These are phyloP conservation scores for Lactifluus pinguis DNA, from an alignment of 768 basidiomycete genomes.

Conservation along the genomic window DNA sequence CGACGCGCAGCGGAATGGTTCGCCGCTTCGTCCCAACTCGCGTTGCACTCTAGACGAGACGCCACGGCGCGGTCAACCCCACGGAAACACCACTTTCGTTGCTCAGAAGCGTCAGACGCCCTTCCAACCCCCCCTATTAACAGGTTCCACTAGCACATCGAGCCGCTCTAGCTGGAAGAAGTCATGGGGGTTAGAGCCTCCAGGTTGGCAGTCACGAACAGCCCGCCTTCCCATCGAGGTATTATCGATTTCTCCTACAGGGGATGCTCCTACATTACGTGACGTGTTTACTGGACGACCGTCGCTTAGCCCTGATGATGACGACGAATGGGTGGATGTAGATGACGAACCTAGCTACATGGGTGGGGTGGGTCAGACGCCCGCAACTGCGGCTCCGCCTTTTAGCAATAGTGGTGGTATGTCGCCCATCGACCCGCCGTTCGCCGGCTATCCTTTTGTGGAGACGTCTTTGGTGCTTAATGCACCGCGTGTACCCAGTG, in stretches of 20 bases:
- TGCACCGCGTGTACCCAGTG: slow-evolving; percentile 22
- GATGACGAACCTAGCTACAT: slow-evolving; percentile 73
- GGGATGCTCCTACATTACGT: slow-evolving; percentile 39
- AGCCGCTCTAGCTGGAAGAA: slow-evolving; percentile 83
- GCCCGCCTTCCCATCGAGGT: slow-evolving; percentile 70
- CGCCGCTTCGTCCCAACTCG: slow-evolving; percentile 49
- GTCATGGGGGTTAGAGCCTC: slow-evolving; percentile 80
- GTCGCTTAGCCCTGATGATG: slow-evolving; percentile 55
- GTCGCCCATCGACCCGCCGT: slow-evolving; percentile 4
- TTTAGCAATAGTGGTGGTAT: slow-evolving; percentile 11
- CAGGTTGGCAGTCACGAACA: slow-evolving; percentile 66
- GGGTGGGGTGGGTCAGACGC: slow-evolving; percentile 64
- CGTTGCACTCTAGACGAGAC: slow-evolving; percentile 43
- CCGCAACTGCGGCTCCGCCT: slow-evolving; percentile 6
- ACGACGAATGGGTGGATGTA: slow-evolving; percentile 84
- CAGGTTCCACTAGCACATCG: slow-evolving; percentile 34
- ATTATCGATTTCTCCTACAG: slow-evolving; percentile 49
- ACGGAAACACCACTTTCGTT: slow-evolving; percentile 53
- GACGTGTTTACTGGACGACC: slow-evolving; percentile 75
- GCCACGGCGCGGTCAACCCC: slow-evolving; percentile 29
- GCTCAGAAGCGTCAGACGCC: slow-evolving; percentile 77
- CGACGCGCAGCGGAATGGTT: slow-evolving; percentile 53
- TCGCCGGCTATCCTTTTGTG: slow-evolving; percentile 10
- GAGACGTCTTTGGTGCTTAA: slow-evolving; percentile 1
- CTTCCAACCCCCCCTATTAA: slow-evolving; percentile 41